Percentiles rank a stretch among this genome's conserved stretches.
These are phyloP conservation scores for Rhododendron mucronatum DNA, from an alignment of 148 eudicot genomes.

Conservation along the genomic window DNA sequence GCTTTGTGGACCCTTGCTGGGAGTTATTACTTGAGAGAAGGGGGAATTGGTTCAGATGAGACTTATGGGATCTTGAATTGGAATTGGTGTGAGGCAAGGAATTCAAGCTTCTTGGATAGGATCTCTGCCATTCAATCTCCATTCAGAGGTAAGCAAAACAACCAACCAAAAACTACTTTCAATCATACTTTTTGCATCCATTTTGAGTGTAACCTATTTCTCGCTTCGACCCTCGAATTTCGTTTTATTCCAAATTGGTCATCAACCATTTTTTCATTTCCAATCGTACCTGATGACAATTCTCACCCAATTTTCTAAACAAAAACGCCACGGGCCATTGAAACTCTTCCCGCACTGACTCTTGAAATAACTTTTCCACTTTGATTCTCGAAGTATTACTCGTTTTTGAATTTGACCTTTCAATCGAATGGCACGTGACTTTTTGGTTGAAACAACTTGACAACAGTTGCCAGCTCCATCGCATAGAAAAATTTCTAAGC, in stretches of 20 bases:
- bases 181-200: not conserved
- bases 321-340: not conserved
- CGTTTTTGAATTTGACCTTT: not conserved
- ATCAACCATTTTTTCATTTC: not conserved
- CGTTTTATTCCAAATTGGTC: not conserved
- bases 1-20: slow-evolving; percentile 81
- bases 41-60: slow-evolving; percentile 56
- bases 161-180: not conserved
- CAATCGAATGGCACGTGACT: not conserved
- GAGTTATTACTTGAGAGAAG: slow-evolving; percentile 71
- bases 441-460: not conserved
- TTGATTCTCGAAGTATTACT: not conserved
- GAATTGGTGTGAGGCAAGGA: slow-evolving; percentile 56
- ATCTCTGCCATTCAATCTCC: slow-evolving; percentile 63
- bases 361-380: not conserved
- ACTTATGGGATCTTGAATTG: slow-evolving; percentile 53
- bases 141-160: slow-evolving; percentile 49
- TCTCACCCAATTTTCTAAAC: not conserved
- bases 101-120: slow-evolving; percentile 49
- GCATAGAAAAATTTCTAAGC: not conserved
- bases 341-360: not conserved
- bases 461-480: not conserved
- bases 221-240: not conserved
- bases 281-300: not conserved
- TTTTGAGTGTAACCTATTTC: not conserved